Conservation (phyloP, 176 grass and related monocot species). For the Thalia dealbata region DNA sequence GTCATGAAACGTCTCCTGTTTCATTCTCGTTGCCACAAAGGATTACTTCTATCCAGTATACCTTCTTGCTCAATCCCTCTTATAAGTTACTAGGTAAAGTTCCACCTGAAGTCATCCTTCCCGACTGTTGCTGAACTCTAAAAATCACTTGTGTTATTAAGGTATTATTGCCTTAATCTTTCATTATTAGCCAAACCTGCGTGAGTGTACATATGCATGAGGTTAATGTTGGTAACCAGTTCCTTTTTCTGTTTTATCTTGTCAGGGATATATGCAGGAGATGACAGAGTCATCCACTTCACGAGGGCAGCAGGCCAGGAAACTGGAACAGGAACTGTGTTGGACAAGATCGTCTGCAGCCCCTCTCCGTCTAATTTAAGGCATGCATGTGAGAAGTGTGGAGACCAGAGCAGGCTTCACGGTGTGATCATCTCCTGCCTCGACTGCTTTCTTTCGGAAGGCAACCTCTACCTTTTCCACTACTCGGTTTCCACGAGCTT, state of each 20-base stretch:
- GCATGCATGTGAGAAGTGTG: conserved; percentile 32
- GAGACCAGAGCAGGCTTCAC: conserved; percentile 12
- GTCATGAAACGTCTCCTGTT: too few species aligned
- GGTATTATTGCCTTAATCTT: background rate
- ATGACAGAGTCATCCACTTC: conserved; percentile 72
- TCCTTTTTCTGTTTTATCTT: background rate
- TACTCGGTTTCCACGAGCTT: conserved; percentile 50
- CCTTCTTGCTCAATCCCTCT: too few species aligned
- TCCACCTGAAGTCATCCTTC: too few species aligned
- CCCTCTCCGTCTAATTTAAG: conserved; percentile 24
- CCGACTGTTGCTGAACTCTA: too few species aligned
- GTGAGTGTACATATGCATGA: too few species aligned
- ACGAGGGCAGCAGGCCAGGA: conserved; percentile 66
- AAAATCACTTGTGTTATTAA: background rate
- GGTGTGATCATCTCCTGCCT: conserved; percentile 78
- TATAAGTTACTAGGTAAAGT: too few species aligned
- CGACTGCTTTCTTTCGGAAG: conserved; percentile 65
- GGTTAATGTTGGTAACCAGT: background rate
- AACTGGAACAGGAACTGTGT: conserved; percentile 58
- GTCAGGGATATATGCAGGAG: conserved; percentile 64
- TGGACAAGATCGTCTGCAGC: conserved; percentile 46
- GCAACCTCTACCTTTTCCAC: conserved; percentile 58
- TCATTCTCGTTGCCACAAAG: too few species aligned
- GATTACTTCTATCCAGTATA: too few species aligned
- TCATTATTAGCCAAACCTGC: background rate